Evolutionary conservation across 169 alveolate genomes (phyloP), one percentile per base, ranked within the genome.

Genomic region (Plasmodium gonderi): DNA sequence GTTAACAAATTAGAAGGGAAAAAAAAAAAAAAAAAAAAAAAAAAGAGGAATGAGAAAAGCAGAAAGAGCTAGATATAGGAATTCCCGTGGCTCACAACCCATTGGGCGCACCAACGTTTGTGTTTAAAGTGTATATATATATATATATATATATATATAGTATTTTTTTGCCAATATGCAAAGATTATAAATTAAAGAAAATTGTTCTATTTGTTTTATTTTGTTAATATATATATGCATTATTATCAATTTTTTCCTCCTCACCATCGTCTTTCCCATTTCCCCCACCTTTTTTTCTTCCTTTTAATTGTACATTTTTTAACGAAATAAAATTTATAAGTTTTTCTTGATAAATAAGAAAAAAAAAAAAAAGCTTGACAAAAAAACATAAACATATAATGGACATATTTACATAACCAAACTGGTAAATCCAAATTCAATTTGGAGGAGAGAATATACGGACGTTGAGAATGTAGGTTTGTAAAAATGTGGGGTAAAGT

Each of bases 261-360:
- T 6, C 9, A 6, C 9, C 9, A 4, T 42, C 14, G 14, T 38
- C 29, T 38, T 31, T 17, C n/a, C 40, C 33, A 29, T 7, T 6
- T 42, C 12, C n/a, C 12, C n/a, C 17, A 33, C 20, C 12, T 54
- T 78, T 79, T 79, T 79, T 79, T 79, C 26, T 79, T 79, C 44
- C 44, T 79, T 79, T 33, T 47, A n/a, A 80, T 44, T 80, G 9
- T 45, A 80, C 79, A 80, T 36, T 80, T 60, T 80, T 80, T 80
- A 60, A 60, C n/a, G 23, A 65, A 23, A 31, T 7, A 54, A 60
- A 79, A n/a, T 33, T 79, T 38, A 60, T 80, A 80, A 80, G 79
- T 64, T 80, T 80, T 60, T 33, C 47, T 36, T 17, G 3, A n/a
- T n/a, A n/a, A n/a, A n/a, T n/a, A n/a, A 74, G 40, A 9, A 54